Percentiles rank a stretch among this genome's conserved stretches.
These are phyloP conservation scores for Afroboletus lepidellus DNA, from an alignment of 1,284 basidiomycete genomes.

Conservation along the genomic window DNA sequence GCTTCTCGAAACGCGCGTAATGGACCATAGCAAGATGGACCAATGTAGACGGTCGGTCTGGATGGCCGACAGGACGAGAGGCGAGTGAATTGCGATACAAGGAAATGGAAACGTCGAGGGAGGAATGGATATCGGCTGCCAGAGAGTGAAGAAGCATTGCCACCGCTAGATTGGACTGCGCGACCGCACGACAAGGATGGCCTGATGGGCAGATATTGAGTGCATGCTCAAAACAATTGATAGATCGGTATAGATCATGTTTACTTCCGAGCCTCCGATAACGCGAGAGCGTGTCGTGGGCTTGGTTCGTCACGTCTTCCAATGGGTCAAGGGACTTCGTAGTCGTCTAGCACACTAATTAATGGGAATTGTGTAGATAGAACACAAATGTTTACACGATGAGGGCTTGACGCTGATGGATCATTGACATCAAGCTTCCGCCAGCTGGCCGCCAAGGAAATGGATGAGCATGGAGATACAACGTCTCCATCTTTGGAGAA, in stretches of 20 bases:
- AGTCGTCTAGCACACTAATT: neutral
- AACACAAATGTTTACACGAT: neutral
- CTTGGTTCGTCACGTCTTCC: neutral
- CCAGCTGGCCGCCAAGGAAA: neutral
- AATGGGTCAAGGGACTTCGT: neutral
- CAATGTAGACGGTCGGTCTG: neutral
- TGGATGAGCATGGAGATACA: neutral
- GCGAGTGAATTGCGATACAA: neutral
- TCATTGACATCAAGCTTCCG: neutral
- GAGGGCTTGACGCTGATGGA: neutral
- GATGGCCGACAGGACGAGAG: neutral
- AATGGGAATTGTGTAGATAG: neutral
- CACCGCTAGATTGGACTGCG: neutral
- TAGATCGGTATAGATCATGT: neutral
- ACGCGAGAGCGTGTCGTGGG: neutral
- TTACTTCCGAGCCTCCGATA: neutral
- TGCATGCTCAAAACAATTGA: neutral
- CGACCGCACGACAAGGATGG: neutral
- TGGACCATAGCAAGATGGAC: slow-evolving; percentile 36
- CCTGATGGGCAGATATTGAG: neutral
- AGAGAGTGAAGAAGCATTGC: neutral
- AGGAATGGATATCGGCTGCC: neutral
- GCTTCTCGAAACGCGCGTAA: neutral
- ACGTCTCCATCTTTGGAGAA: neutral
- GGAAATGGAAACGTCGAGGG: neutral